A percentile compares a stretch with the other conserved stretches of the same genome.
phyloP scores from a whole-genome alignment of 2,329 filamentous ascomycete genomes.

The Fonsecaea erecta region DNA sequence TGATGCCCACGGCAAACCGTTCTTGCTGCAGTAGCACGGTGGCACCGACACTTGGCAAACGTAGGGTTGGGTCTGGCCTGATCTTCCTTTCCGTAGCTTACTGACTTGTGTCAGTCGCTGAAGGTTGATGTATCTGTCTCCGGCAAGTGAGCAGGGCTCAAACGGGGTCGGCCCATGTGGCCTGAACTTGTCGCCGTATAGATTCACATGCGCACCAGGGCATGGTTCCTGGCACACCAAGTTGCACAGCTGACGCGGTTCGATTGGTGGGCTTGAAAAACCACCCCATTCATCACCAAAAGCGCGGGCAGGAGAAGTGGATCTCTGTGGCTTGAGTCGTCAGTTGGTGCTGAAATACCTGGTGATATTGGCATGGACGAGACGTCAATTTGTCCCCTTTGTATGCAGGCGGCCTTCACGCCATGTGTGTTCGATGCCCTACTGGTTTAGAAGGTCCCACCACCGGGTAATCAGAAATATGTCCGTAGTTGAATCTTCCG shows the following conservation, averaged over 20 bases:
- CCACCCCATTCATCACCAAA: background rate
- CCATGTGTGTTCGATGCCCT: slow-evolving; percentile 1
- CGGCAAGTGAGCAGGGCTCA: background rate
- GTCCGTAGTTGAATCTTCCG: background rate
- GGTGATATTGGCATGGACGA: slow-evolving; percentile 6
- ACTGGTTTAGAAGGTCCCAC: background rate
- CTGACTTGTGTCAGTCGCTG: background rate
- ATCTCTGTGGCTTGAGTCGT: background rate
- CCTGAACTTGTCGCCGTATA: background rate
- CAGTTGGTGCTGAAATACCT: background rate
- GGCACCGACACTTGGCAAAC: slow-evolving; percentile 3
- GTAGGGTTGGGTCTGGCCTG: background rate
- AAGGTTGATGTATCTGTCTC: background rate
- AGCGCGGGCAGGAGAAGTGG: background rate
- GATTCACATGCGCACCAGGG: background rate
- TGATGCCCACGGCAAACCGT: background rate
- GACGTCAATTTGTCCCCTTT: background rate
- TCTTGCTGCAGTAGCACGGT: slow-evolving; percentile 1
- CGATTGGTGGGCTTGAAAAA: background rate
- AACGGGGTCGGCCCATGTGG: background rate
- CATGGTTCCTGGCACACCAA: background rate
- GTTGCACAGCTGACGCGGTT: background rate
- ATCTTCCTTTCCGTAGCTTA: background rate
- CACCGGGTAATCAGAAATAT: background rate
- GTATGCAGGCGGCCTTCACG: slow-evolving; percentile 1